Conservation (phyloP, 2,329 filamentous ascomycete genomes). For the Sphaerulina vaccinii region DNA sequence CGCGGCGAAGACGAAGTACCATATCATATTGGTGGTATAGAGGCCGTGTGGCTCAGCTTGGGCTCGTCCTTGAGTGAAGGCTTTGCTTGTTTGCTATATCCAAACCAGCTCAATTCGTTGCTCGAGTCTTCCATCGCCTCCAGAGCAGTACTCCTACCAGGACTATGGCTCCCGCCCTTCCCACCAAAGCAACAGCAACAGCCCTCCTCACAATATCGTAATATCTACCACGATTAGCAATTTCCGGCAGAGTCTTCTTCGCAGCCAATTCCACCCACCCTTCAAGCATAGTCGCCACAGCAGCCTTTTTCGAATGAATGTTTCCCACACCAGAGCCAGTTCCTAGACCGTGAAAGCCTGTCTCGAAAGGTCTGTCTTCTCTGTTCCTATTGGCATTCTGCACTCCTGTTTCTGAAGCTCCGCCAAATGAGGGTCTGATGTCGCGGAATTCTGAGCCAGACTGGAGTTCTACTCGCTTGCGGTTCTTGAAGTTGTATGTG, state of each 20-base stretch:
- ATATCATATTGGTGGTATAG: no score
- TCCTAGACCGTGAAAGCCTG: conserved; percentile 47
- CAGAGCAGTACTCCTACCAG: conserved; percentile 22
- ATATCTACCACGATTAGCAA: conserved; percentile 42
- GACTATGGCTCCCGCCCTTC: conserved; percentile 31
- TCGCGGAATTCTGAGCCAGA: conserved; percentile 30
- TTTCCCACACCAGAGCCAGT: conserved; percentile 41
- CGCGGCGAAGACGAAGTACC: no score
- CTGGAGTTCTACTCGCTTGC: conserved; percentile 44
- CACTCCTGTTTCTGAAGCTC: conserved; percentile 26
- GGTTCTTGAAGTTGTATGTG: conserved; percentile 57
- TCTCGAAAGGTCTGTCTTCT: conserved; percentile 40
- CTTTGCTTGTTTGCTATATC: no score
- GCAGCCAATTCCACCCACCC: conserved; percentile 39
- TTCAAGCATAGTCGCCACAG: conserved; percentile 51
- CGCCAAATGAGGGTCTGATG: conserved; percentile 30
- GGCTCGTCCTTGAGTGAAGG: no score
- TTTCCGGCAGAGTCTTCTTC: conserved; percentile 28
- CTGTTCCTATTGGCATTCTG: conserved; percentile 6
- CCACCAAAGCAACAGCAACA: conserved; percentile 45
- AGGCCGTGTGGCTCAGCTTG: no score
- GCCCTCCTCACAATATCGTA: conserved; percentile 52
- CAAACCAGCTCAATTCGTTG: no score
- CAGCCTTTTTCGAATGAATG: conserved; percentile 40
- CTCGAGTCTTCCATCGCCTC: conserved; percentile 13